These are phyloP conservation scores for Themeda triandra DNA, from an alignment of 176 grass and related monocot genomes.

Conservation along the genomic window DNA sequence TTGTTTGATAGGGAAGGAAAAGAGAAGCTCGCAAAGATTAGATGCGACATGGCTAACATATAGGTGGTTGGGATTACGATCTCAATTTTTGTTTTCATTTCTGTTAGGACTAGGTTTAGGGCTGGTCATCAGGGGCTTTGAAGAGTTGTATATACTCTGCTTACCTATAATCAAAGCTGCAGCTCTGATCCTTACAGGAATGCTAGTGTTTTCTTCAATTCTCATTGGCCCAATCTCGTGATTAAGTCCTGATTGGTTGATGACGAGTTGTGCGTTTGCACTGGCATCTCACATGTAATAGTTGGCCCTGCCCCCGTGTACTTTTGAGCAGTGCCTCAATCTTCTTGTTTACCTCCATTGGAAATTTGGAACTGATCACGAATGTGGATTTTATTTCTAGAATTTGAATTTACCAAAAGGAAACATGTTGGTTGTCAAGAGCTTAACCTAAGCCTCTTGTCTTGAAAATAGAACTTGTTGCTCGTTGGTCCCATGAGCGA, in stretches of 20 bases:
- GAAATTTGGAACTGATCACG: neutral
- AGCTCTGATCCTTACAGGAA: constrained; percentile 21
- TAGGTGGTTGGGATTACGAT: constrained; percentile 34
- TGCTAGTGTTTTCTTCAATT: neutral
- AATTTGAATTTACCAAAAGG: too few species aligned
- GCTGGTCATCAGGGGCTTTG: neutral
- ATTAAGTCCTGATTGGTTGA: neutral
- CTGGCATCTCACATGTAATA: too few species aligned
- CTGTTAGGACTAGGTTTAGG: constrained; percentile 22
- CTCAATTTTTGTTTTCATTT: constrained; percentile 31
- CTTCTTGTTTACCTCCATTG: neutral
- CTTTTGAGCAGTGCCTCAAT: too few species aligned
- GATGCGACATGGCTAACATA: constrained; percentile 44
- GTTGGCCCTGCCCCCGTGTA: too few species aligned
- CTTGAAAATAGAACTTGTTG: neutral
- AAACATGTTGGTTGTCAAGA: too few species aligned
- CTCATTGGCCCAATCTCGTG: neutral
- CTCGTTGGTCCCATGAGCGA: neutral
- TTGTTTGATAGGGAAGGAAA: constrained; percentile 30
- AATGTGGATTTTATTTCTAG: neutral
- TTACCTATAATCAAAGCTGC: constrained; percentile 39
- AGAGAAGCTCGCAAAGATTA: constrained; percentile 41
- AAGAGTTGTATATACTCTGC: constrained; percentile 43
- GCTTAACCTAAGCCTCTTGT: too few species aligned
- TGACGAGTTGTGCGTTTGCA: neutral